Evolutionary conservation across 176 grass and related monocot genomes (phyloP).

Genomic region (Phyllostachys edulis): DNA sequence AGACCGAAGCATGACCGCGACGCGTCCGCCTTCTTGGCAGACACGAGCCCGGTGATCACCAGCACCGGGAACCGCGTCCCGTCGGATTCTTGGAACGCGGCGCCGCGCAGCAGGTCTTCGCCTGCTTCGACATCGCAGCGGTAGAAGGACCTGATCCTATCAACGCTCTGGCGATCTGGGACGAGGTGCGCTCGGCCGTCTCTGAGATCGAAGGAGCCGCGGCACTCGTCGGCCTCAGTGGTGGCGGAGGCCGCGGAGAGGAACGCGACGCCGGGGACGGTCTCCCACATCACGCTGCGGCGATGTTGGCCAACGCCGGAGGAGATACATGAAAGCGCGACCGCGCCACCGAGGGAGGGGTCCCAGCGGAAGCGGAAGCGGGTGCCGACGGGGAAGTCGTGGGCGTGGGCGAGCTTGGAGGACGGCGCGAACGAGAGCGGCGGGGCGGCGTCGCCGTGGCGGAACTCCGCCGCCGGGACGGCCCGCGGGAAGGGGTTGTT

Average conservation of each 20-base stretch:
- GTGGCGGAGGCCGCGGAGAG: conserved; percentile 54
- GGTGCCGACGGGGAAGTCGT: conserved; percentile 51
- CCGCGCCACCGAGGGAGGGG: conserved; percentile 35
- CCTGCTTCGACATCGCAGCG: conserved; percentile 40
- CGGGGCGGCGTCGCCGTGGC: conserved; percentile 25
- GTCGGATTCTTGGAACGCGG: conserved; percentile 27
- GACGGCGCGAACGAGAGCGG: conserved; percentile 47
- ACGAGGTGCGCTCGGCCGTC: conserved; percentile 57
- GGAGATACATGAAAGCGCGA: conserved; percentile 18
- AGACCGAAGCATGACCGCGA: conserved; percentile 25
- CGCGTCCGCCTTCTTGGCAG: conserved; percentile 32
- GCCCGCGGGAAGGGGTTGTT: conserved; percentile 80
- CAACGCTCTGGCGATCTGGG: conserved; percentile 57
- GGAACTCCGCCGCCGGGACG: conserved; percentile 39
- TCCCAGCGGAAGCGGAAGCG: conserved; percentile 64
- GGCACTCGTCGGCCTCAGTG: conserved; percentile 66
- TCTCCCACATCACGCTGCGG: conserved; percentile 54
- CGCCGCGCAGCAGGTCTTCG: conserved; percentile 41
- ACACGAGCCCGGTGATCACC: conserved; percentile 52
- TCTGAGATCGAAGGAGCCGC: conserved; percentile 74
- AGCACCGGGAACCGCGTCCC: conserved; percentile 55
- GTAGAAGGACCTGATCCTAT: conserved; percentile 52
- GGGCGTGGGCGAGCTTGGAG: conserved; percentile 61
- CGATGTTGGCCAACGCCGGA: background rate
- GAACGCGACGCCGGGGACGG: conserved; percentile 70